A percentile compares a stretch with the other conserved stretches of the same genome.
phyloP scores from a whole-genome alignment of 768 basidiomycete species.

The Tricholoma furcatifolium region DNA sequence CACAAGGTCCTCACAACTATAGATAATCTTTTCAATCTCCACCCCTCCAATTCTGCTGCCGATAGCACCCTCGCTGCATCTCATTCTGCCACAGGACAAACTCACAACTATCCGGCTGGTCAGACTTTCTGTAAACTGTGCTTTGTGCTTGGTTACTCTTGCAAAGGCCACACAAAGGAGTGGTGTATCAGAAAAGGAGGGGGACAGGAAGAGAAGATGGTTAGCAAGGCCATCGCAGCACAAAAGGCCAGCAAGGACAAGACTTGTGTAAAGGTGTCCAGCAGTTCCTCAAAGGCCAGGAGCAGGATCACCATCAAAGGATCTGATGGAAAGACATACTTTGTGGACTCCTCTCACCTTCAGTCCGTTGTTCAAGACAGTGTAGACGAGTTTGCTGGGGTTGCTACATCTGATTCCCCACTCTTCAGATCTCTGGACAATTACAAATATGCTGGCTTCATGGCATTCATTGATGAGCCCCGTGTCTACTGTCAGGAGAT shows the following conservation, averaged over 20 bases:
- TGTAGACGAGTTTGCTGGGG: conserved; percentile 3
- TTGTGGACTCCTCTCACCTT: background rate
- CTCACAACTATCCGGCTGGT: background rate
- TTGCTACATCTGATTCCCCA: too few species aligned
- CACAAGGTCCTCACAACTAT: background rate
- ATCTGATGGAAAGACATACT: too few species aligned
- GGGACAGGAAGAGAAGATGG: background rate
- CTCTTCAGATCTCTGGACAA: background rate
- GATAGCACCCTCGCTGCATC: background rate
- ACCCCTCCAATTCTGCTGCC: background rate
- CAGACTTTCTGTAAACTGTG: conserved; percentile 15
- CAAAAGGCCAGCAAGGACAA: background rate
- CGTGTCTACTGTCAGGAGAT: background rate
- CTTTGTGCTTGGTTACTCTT: background rate
- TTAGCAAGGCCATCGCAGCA: background rate
- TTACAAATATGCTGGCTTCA: conserved; percentile 9
- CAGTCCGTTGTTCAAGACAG: background rate
- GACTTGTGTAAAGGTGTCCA: background rate
- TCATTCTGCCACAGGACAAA: background rate
- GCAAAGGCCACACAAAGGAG: conserved; percentile 7
- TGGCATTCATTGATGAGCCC: conserved; percentile 8
- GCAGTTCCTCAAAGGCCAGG: background rate
- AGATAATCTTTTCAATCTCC: background rate
- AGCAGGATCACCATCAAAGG: background rate
- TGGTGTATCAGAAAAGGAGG: conserved; percentile 22